phyloP scores from a whole-genome alignment of 2,329 filamentous ascomycete species.

The Penicillium polonicum region DNA sequence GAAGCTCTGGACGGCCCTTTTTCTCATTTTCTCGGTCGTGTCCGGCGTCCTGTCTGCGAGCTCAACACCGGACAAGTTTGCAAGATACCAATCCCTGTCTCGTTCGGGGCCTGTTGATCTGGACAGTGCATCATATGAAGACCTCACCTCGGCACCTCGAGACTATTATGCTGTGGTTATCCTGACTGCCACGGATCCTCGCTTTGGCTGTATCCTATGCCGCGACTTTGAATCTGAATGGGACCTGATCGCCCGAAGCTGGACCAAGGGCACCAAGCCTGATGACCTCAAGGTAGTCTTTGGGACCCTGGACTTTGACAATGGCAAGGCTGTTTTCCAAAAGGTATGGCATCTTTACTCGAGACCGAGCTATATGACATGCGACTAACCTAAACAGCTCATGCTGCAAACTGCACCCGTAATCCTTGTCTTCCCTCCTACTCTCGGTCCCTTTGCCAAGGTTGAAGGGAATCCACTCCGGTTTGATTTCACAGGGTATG shows the following conservation, averaged over 20 bases:
- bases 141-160: constrained; percentile 72
- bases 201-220: constrained; percentile 84
- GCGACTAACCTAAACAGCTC: constrained; percentile 57
- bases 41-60: constrained; percentile 45
- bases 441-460: constrained; percentile 74
- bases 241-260: constrained; percentile 81
- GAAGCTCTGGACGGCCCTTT: constrained; percentile 32
- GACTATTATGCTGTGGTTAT: constrained; percentile 82
- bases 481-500: constrained; percentile 86
- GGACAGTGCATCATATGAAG: constrained; percentile 70
- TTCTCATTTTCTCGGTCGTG: constrained; percentile 43
- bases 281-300: constrained; percentile 62
- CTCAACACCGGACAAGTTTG: constrained; percentile 66
- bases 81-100: constrained; percentile 67
- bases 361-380: not conserved
- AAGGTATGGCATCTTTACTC: constrained; percentile 58
- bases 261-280: constrained; percentile 76
- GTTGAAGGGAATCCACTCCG: constrained; percentile 66
- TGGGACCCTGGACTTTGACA: constrained; percentile 80
- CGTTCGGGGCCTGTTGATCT: constrained; percentile 72
- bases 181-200: constrained; percentile 78
- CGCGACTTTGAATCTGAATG: constrained; percentile 92
- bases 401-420: constrained; percentile 93
- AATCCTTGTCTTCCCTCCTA: constrained; percentile 82
- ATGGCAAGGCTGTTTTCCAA: constrained; percentile 82